A percentile compares a stretch with the other conserved stretches of the same genome.
Conservation (phyloP, 495 filamentous ascomycete genomes). For the Penicillium canariense region DNA sequence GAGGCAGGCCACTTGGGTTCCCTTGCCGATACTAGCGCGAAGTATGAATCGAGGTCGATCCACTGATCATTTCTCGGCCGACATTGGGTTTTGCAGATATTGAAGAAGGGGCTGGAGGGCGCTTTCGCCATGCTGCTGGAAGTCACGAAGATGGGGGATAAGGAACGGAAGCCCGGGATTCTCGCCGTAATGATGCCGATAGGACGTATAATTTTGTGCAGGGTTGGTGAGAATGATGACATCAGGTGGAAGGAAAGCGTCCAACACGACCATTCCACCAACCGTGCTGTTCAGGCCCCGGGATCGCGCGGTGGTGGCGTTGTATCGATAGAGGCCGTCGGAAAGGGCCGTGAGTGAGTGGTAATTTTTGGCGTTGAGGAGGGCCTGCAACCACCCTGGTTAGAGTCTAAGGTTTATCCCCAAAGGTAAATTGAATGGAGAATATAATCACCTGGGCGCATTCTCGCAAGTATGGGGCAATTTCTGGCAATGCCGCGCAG, state of each 20-base stretch:
- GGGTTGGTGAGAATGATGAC: constrained; percentile 27
- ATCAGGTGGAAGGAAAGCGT: constrained; percentile 26
- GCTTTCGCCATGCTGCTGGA: constrained; percentile 29
- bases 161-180: constrained; percentile 42
- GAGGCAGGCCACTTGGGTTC: background rate
- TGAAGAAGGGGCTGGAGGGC: constrained; percentile 34
- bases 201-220: constrained; percentile 33
- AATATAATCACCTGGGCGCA: constrained; percentile 30
- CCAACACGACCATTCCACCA: constrained; percentile 20
- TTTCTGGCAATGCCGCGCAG: constrained; percentile 38
- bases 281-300: constrained; percentile 11
- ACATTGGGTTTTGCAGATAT: constrained; percentile 16
- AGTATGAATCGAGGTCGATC: constrained; percentile 1
- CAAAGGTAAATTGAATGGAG: background rate
- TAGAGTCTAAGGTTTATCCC: constrained; percentile 1
- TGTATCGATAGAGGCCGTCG: constrained; percentile 35
- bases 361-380: constrained; percentile 31
- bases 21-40: constrained; percentile 1
- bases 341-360: constrained; percentile 39
- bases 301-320: constrained; percentile 24
- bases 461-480: constrained; percentile 34
- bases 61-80: background rate
- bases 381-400: constrained; percentile 18
- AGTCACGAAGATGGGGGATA: constrained; percentile 39
- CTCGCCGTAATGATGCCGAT: constrained; percentile 34